These are phyloP conservation scores for Talaromyces ruber DNA, from an alignment of 495 filamentous ascomycete genomes.

Conservation along the genomic window DNA sequence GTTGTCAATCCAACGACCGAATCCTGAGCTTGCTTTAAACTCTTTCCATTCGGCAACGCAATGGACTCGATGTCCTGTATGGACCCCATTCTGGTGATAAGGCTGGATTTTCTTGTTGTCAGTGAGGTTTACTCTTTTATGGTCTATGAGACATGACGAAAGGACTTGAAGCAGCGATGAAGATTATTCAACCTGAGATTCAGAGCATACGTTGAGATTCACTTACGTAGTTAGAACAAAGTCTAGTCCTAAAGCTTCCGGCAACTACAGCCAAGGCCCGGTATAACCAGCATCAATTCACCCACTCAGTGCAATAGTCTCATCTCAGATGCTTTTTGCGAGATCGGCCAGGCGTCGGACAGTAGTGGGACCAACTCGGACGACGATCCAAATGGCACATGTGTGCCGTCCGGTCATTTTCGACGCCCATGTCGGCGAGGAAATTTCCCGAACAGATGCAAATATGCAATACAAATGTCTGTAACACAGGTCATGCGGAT, in stretches of 20 bases:
- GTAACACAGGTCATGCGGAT: background rate
- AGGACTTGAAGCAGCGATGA: background rate
- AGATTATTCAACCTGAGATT: background rate
- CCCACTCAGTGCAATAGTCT: background rate
- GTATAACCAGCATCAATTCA: background rate
- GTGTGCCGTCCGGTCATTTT: background rate
- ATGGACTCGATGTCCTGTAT: constrained; percentile 12
- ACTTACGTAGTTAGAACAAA: background rate
- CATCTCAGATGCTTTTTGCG: background rate
- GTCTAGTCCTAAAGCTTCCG: background rate
- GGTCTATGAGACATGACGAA: background rate
- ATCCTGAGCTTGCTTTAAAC: background rate
- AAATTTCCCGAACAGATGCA: background rate
- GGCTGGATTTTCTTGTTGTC: background rate
- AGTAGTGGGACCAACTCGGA: background rate
- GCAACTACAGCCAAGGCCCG: background rate
- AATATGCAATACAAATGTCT: background rate
- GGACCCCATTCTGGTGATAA: constrained; percentile 20
- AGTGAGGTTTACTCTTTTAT: background rate
- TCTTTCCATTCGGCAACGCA: background rate
- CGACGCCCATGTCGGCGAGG: background rate
- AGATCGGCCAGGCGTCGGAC: background rate
- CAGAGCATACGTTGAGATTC: background rate
- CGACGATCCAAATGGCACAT: background rate
- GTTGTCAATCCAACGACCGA: background rate